phyloP scores from a whole-genome alignment of 495 filamentous ascomycete genomes.

The Jackrogersella minutella region DNA sequence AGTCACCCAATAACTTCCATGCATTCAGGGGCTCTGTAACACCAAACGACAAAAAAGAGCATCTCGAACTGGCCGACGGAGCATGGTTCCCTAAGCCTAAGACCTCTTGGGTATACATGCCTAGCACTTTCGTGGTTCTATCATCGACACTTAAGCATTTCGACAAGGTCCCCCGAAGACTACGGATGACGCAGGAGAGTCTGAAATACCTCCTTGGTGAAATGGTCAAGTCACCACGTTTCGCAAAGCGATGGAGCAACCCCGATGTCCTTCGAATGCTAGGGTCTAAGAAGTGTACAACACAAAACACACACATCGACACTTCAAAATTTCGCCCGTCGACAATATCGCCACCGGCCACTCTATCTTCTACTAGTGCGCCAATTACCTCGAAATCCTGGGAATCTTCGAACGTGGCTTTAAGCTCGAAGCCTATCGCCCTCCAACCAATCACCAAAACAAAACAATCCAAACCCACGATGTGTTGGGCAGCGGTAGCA shows the following conservation, averaged over 20 bases:
- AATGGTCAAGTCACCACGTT: background rate
- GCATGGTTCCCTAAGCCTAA: constrained; percentile 39
- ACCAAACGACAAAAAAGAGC: background rate
- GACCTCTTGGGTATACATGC: constrained; percentile 46
- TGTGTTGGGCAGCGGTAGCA: too few species aligned
- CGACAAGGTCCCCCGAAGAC: constrained; percentile 9
- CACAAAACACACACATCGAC: too few species aligned
- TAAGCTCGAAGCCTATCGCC: too few species aligned
- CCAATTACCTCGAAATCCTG: too few species aligned
- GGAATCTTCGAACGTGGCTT: too few species aligned
- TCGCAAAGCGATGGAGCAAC: constrained; percentile 15
- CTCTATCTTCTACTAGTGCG: too few species aligned
- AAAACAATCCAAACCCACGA: background rate
- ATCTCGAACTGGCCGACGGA: constrained; percentile 34
- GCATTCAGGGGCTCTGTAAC: constrained; percentile 40
- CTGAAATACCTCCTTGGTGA: constrained; percentile 21
- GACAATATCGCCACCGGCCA: too few species aligned
- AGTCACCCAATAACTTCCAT: constrained; percentile 35
- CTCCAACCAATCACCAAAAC: background rate
- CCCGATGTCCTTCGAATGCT: background rate
- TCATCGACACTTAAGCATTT: constrained; percentile 28
- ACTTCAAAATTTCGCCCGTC: too few species aligned
- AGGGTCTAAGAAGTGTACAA: background rate
- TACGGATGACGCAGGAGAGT: constrained; percentile 18
- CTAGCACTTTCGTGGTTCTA: constrained; percentile 36